These are phyloP conservation scores for Apiospora marii DNA, from an alignment of 2,329 filamentous ascomycete species.

Conservation along the genomic window DNA sequence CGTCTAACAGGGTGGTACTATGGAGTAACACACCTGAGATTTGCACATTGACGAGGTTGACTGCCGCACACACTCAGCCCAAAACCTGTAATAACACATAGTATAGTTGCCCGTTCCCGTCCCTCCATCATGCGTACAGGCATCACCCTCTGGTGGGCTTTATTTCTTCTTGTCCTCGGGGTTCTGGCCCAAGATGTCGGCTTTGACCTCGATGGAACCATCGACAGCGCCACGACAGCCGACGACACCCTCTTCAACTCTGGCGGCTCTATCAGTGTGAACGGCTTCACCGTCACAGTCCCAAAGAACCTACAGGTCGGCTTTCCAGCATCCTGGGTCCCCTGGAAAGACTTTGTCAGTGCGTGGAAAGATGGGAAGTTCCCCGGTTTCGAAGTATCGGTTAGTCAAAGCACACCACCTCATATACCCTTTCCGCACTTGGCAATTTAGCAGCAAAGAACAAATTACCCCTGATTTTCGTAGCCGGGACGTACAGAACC, in stretches of 20 bases:
- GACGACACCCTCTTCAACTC: slow-evolving; percentile 27
- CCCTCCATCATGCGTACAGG: not conserved
- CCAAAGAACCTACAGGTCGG: slow-evolving; percentile 34
- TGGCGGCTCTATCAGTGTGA: slow-evolving; percentile 30
- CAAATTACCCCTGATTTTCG: too few relatives aligned
- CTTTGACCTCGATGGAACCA: slow-evolving; percentile 1
- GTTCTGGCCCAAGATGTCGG: not conserved
- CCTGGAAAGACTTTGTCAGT: slow-evolving; percentile 32
- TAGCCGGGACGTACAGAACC: not conserved
- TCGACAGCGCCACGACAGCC: not conserved
- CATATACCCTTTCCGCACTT: not conserved
- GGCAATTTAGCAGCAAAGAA: not conserved
- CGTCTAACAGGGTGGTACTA: not conserved
- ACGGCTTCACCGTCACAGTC: slow-evolving; percentile 30
- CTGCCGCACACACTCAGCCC: not conserved
- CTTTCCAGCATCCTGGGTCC: slow-evolving; percentile 33
- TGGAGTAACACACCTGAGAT: not conserved
- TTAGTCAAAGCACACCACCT: slow-evolving; percentile 26
- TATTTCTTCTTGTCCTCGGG: not conserved
- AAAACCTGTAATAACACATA: too few relatives aligned
- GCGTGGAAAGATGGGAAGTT: slow-evolving; percentile 21
- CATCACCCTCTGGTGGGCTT: not conserved
- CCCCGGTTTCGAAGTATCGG: slow-evolving; percentile 35
- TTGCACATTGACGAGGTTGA: not conserved
- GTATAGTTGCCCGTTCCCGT: not conserved